These are phyloP conservation scores for Dissophora ornata DNA, from an alignment of 192 early-diverging fungal genomes.

Conservation along the genomic window DNA sequence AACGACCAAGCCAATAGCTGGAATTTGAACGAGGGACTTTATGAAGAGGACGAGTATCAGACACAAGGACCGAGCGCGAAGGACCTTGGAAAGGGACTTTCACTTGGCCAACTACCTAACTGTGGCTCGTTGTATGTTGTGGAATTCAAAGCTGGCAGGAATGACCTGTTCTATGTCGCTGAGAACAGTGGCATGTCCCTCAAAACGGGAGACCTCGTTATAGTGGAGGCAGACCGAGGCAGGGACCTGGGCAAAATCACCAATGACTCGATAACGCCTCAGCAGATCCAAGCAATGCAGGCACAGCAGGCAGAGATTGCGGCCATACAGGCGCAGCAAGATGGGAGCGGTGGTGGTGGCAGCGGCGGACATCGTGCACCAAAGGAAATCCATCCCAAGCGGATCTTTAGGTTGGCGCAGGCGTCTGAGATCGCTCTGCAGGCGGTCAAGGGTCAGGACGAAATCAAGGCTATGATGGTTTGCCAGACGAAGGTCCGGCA, in stretches of 20 bases:
- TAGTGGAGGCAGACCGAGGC: slow-evolving; percentile 92
- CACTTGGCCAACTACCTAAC: slow-evolving; percentile 55
- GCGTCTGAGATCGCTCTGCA: slow-evolving; percentile 84
- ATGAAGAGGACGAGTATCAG: slow-evolving; percentile 58
- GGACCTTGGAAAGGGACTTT: slow-evolving; percentile 61
- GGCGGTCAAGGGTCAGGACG: slow-evolving; percentile 87
- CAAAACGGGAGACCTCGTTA: slow-evolving; percentile 78
- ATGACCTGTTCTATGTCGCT: slow-evolving; percentile 82
- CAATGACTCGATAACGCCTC: slow-evolving; percentile 68
- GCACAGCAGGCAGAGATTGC: slow-evolving; percentile 58
- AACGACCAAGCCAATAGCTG: slow-evolving; percentile 13
- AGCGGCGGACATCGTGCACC: slow-evolving; percentile 67
- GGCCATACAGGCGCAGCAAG: slow-evolving; percentile 49
- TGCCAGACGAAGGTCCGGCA: slow-evolving; percentile 92
- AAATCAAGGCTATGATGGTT: slow-evolving; percentile 86
- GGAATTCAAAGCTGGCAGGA: slow-evolving; percentile 90
- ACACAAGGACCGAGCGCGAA: slow-evolving; percentile 38
- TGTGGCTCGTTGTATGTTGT: slow-evolving; percentile 80
- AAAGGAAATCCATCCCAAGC: slow-evolving; percentile 90
- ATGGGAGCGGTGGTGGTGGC: slow-evolving; percentile 61
- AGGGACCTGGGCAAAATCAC: slow-evolving; percentile 92
- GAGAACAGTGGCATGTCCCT: slow-evolving; percentile 60
- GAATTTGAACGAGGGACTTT: slow-evolving; percentile 30
- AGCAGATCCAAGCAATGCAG: slow-evolving; percentile 62
- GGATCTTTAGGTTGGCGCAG: slow-evolving; percentile 87